Evolutionary conservation across 169 alveolate genomes (phyloP).

Genomic region (Cryptosporidium canis): DNA sequence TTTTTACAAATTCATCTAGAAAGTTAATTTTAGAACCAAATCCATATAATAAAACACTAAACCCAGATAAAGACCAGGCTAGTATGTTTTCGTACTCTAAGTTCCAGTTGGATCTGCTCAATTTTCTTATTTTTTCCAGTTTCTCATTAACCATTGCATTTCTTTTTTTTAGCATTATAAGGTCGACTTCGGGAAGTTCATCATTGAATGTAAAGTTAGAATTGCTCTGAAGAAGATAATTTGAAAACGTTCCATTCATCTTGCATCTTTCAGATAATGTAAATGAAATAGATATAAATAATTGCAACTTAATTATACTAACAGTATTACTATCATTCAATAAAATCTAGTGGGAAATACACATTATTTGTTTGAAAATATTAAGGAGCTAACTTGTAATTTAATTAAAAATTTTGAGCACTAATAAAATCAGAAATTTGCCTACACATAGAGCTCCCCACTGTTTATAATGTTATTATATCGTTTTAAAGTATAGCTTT

Average conservation of each 20-base stretch:
- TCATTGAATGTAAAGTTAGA: not conserved
- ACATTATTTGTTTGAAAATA: no score
- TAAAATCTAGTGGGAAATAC: no score
- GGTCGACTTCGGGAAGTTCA: constrained; percentile 9
- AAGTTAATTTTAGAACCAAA: constrained; percentile 35
- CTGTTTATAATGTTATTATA: no score
- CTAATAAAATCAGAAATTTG: no score
- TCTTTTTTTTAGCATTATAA: not conserved
- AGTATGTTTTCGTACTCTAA: not conserved
- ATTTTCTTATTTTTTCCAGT: not conserved
- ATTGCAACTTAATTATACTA: not conserved
- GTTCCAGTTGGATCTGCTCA: not conserved
- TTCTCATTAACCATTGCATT: not conserved
- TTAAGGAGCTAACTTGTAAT: no score
- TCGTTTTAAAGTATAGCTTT: no score
- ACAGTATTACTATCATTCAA: not conserved
- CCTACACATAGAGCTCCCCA: no score
- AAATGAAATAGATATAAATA: not conserved
- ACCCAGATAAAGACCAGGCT: constrained; percentile 57
- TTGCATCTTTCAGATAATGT: not conserved
- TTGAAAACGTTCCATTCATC: constrained; percentile 41
- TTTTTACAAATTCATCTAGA: constrained; percentile 26
- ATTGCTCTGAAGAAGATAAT: not conserved
- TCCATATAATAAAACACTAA: constrained; percentile 55
- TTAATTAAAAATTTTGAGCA: no score